Conservation (phyloP, 2,329 filamentous ascomycete genomes). For the Epichloe coenophiala region DNA sequence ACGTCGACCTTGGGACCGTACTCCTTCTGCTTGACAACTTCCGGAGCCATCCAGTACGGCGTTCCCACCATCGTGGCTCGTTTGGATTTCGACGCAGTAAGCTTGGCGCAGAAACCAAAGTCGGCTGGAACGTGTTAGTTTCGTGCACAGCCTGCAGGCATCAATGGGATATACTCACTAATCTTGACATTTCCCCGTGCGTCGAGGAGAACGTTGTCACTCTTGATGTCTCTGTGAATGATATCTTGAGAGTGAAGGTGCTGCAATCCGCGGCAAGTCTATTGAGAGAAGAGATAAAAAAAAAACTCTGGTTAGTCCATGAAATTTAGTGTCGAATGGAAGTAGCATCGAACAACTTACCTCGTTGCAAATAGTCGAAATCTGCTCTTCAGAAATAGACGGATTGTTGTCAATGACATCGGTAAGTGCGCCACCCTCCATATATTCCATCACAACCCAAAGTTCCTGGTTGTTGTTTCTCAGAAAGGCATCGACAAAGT, state of each 20-base stretch:
- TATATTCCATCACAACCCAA: constrained; percentile 99
- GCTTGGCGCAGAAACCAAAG: constrained; percentile 98
- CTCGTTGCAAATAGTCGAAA: constrained; percentile 93
- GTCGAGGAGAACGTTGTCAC: constrained; percentile 92
- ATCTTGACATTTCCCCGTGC: constrained; percentile 95
- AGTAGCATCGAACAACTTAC: constrained; percentile 34
- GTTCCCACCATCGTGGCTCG: constrained; percentile 98
- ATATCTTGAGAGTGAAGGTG: constrained; percentile 94
- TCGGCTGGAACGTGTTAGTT: constrained; percentile 53
- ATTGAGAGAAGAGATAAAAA: constrained; percentile 6
- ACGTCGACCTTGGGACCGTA: constrained; percentile 98
- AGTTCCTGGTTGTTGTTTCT: constrained; percentile 88
- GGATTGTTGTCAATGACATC: constrained; percentile 98
- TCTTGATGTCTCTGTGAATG: constrained; percentile 98
- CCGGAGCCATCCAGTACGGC: constrained; percentile 99
- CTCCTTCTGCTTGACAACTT: constrained; percentile 98
- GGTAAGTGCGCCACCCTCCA: constrained; percentile 95
- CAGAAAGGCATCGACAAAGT: constrained; percentile 93
- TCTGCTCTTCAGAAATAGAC: constrained; percentile 89
- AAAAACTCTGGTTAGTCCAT: background rate
- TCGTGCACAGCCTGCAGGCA: background rate
- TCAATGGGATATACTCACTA: constrained; percentile 47
- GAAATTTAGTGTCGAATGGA: background rate
- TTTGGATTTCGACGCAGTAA: constrained; percentile 92
- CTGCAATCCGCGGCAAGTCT: constrained; percentile 92